phyloP scores from a whole-genome alignment of 2,329 filamentous ascomycete genomes.

The Aureobasidium sp. region DNA sequence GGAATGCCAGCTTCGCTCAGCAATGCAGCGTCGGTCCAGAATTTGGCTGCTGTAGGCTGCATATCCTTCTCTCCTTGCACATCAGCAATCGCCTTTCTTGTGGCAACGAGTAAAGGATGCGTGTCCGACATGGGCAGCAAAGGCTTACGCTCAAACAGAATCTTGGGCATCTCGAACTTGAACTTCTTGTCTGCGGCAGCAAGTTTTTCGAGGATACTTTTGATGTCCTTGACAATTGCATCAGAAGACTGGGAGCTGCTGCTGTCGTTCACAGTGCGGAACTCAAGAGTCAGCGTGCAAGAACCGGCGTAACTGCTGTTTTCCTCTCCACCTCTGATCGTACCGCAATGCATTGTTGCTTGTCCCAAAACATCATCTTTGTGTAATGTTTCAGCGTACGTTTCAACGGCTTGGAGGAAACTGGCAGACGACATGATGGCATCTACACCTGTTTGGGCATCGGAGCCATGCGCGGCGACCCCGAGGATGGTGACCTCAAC shows the following conservation, averaged over 20 bases:
- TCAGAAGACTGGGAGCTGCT: background rate
- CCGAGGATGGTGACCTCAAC: background rate
- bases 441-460: background rate
- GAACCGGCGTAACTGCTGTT: slow-evolving; percentile 1
- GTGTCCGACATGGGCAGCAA: background rate
- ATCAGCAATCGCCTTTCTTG: background rate
- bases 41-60: background rate
- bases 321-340: slow-evolving; percentile 4
- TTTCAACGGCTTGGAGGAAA: background rate
- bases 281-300: background rate
- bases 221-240: background rate
- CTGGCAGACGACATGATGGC: background rate
- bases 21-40: slow-evolving; percentile 5
- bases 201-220: background rate
- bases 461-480: background rate
- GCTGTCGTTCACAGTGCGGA: background rate
- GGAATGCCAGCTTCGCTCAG: slow-evolving; percentile 6
- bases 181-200: background rate
- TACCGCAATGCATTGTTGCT: slow-evolving; percentile 1
- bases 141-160: background rate
- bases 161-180: background rate
- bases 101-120: background rate
- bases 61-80: background rate
- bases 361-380: background rate
- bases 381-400: background rate